Conservation (phyloP, 768 basidiomycete genomes). For the Chalciporus pseudorubinellus region DNA sequence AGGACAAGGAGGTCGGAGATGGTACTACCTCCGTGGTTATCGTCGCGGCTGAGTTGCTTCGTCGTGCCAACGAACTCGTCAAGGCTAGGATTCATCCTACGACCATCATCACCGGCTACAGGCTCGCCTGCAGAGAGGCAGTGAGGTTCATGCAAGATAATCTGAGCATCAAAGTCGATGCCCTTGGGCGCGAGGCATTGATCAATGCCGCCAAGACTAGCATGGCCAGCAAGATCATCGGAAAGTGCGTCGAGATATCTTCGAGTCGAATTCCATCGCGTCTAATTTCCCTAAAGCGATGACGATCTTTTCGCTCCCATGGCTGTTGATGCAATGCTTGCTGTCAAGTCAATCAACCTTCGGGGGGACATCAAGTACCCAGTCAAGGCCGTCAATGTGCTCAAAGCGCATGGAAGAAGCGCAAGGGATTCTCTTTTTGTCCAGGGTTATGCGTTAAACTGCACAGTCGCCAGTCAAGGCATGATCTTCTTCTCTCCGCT, state of each 20-base stretch:
- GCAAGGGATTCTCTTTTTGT: slow-evolving; percentile 94
- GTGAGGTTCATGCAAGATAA: slow-evolving; percentile 98
- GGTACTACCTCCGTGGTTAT: slow-evolving; percentile 99
- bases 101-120: slow-evolving; percentile 97
- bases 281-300: slow-evolving; percentile 54
- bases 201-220: slow-evolving; percentile 97
- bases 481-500: slow-evolving; percentile 18
- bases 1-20: slow-evolving; percentile 99
- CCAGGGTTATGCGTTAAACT: slow-evolving; percentile 96
- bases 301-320: slow-evolving; percentile 98
- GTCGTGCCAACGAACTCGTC: slow-evolving; percentile 96
- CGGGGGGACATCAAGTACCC: slow-evolving; percentile 98
- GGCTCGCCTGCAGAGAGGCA: slow-evolving; percentile 95
- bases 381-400: slow-evolving; percentile 96
- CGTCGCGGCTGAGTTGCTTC: slow-evolving; percentile 93
- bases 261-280: neutral
- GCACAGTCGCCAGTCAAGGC: slow-evolving; percentile 99
- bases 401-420: slow-evolving; percentile 96
- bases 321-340: slow-evolving; percentile 98
- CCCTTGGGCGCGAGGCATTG: slow-evolving; percentile 87
- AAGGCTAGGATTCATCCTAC: slow-evolving; percentile 99
- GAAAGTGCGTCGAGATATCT: slow-evolving; percentile 63
- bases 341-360: slow-evolving; percentile 91
- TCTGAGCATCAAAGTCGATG: slow-evolving; percentile 89
- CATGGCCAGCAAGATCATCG: slow-evolving; percentile 99